These are phyloP conservation scores for Xylariaceae sp. DNA, from an alignment of 2,329 filamentous ascomycete species.

Conservation along the genomic window DNA sequence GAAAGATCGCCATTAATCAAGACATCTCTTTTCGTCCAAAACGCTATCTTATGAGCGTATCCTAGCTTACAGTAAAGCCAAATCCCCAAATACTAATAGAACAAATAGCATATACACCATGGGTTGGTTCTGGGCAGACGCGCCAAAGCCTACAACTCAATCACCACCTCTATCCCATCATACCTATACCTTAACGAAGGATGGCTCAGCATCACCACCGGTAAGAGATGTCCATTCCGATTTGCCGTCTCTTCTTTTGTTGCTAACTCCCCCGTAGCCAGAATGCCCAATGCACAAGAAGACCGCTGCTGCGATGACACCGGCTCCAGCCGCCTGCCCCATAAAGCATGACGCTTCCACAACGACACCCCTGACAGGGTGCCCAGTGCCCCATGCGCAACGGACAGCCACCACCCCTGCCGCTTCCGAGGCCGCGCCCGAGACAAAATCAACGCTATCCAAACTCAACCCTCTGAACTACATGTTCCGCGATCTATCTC, in stretches of 20 bases:
- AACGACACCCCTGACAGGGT: slow-evolving; percentile 22
- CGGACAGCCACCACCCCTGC: slow-evolving; percentile 14
- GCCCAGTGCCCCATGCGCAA: slow-evolving; percentile 42
- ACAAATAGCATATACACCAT: slow-evolving; percentile 36
- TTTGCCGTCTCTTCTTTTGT: slow-evolving; percentile 9
- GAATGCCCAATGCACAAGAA: slow-evolving; percentile 55
- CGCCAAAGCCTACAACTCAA: slow-evolving; percentile 28
- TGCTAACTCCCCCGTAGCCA: slow-evolving; percentile 34
- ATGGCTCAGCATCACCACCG: slow-evolving; percentile 34
- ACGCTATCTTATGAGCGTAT: too few relatives aligned
- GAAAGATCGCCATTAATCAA: background rate
- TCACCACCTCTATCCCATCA: slow-evolving; percentile 24
- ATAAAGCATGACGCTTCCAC: slow-evolving; percentile 23
- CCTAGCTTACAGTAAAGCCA: too few relatives aligned
- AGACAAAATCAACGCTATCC: slow-evolving; percentile 45
- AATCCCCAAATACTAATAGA: too few relatives aligned
- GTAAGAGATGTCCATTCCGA: slow-evolving; percentile 30
- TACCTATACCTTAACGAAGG: slow-evolving; percentile 12
- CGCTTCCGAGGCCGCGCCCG: slow-evolving; percentile 25
- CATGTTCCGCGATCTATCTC: slow-evolving; percentile 86
- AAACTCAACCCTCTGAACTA: slow-evolving; percentile 75
- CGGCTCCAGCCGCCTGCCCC: slow-evolving; percentile 29
- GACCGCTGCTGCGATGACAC: slow-evolving; percentile 39
- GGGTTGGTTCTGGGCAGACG: slow-evolving; percentile 62
- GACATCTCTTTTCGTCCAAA: too few relatives aligned